phyloP scores from a whole-genome alignment of 345 rosid genomes.

The Moricandia moricandioides region DNA sequence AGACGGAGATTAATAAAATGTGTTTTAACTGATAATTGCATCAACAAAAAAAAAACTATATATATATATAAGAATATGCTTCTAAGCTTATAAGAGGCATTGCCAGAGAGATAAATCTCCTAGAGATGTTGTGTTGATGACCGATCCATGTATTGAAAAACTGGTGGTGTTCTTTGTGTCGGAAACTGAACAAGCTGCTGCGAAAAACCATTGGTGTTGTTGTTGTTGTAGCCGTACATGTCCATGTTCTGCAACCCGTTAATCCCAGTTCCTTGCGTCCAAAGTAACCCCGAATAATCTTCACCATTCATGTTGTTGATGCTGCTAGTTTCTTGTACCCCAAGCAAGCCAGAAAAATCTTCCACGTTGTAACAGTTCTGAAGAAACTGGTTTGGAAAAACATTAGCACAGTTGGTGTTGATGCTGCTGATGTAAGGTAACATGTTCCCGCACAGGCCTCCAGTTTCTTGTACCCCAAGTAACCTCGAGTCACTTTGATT shows the following conservation, averaged over 20 bases:
- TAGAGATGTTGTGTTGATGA: background rate
- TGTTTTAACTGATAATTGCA: background rate
- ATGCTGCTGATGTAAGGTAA: too few relatives aligned
- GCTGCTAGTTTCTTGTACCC: background rate
- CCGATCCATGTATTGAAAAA: slow-evolving; percentile 7
- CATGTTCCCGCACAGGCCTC: background rate
- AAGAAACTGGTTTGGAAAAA: background rate
- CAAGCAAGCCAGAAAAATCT: background rate
- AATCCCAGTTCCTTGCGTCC: background rate
- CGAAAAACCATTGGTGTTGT: slow-evolving; percentile 2
- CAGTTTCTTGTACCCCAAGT: slow-evolving; percentile 1
- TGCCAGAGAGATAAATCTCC: background rate
- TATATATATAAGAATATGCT: background rate
- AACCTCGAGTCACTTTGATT: background rate
- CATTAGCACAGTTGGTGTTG: background rate
- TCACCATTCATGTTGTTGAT: background rate
- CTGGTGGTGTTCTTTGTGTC: background rate
- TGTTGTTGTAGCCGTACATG: slow-evolving; percentile 2
- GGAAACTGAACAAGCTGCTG: slow-evolving; percentile 19
- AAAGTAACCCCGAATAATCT: background rate
- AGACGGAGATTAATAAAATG: too few relatives aligned
- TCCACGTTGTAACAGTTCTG: background rate
- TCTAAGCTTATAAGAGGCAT: background rate
- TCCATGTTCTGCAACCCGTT: slow-evolving; percentile 12
- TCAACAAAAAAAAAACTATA: background rate